A percentile compares a stretch with the other conserved stretches of the same genome.
These are phyloP conservation scores for Cercospora sesami DNA, from an alignment of 2,329 filamentous ascomycete species.

Conservation along the genomic window DNA sequence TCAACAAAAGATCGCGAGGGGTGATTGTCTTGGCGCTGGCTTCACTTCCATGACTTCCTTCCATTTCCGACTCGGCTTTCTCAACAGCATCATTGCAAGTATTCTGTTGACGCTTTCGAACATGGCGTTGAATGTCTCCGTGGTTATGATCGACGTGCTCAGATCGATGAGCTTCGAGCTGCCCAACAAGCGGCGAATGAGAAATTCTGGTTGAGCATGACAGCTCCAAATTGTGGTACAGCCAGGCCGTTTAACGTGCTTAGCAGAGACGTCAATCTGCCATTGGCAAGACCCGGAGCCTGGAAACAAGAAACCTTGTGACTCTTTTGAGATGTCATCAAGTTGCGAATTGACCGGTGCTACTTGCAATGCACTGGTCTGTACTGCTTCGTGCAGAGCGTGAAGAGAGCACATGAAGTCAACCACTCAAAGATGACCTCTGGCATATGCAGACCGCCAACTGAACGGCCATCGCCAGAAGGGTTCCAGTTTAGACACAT, in stretches of 20 bases:
- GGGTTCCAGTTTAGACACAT: not conserved
- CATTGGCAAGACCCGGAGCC: not conserved
- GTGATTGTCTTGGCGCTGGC: conserved; percentile 6
- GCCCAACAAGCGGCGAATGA: not conserved
- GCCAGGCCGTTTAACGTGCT: not conserved
- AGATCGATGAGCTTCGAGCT: not conserved
- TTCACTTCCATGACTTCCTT: not conserved
- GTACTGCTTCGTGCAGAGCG: not conserved
- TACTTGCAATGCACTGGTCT: not conserved
- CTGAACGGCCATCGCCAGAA: not conserved
- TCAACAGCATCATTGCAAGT: not conserved
- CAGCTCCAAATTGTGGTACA: conserved; percentile 7
- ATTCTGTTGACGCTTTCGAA: not conserved
- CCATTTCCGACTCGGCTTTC: not conserved
- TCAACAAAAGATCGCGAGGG: conserved; percentile 6
- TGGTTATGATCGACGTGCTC: not conserved
- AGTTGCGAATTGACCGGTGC: not conserved
- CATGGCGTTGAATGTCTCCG: not conserved
- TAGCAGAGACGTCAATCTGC: not conserved
- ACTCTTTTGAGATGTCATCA: not conserved
- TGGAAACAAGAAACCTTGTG: not conserved
- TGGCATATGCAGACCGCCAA: not conserved
- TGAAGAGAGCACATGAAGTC: not conserved
- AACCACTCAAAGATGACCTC: not conserved
- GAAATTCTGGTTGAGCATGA: not conserved